phyloP scores from a whole-genome alignment of 306 rosid species.

The Phaseolus lunatus region DNA sequence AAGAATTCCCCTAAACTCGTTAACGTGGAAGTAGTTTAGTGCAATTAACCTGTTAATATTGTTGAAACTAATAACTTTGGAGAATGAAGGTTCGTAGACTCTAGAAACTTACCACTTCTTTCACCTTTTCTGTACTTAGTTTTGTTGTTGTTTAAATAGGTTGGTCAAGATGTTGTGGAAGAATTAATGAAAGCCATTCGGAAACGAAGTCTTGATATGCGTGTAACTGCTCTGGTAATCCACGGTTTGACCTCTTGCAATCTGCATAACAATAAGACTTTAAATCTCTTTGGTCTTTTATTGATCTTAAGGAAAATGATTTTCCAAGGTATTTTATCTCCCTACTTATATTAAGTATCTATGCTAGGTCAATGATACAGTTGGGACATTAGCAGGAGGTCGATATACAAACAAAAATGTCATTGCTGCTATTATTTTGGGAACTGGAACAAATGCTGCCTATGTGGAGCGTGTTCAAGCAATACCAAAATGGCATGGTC shows the following conservation, averaged over 20 bases:
- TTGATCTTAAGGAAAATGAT: conserved; percentile 17
- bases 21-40: conserved; percentile 3
- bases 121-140: conserved; percentile 26
- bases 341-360: conserved; percentile 40
- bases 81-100: neutral
- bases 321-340: conserved; percentile 16
- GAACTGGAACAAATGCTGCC: conserved; percentile 96
- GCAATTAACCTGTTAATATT: conserved; percentile 18
- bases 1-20: neutral
- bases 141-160: conserved; percentile 54
- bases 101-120: conserved; percentile 11
- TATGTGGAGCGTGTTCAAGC: conserved; percentile 87
- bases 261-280: conserved; percentile 23
- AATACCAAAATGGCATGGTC: conserved; percentile 96
- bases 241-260: conserved; percentile 20
- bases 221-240: conserved; percentile 81
- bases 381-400: conserved; percentile 95
- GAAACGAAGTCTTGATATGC: conserved; percentile 82
- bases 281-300: neutral
- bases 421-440: conserved; percentile 85
- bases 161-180: conserved; percentile 82
- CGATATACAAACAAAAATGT: conserved; percentile 70
- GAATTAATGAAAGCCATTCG: conserved; percentile 71
- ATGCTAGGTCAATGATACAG: conserved; percentile 89
- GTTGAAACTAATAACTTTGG: neutral